Base-by-base conservation (phyloP, 441 rosid genomes). In the Eugenia klotzschiana region DNA sequence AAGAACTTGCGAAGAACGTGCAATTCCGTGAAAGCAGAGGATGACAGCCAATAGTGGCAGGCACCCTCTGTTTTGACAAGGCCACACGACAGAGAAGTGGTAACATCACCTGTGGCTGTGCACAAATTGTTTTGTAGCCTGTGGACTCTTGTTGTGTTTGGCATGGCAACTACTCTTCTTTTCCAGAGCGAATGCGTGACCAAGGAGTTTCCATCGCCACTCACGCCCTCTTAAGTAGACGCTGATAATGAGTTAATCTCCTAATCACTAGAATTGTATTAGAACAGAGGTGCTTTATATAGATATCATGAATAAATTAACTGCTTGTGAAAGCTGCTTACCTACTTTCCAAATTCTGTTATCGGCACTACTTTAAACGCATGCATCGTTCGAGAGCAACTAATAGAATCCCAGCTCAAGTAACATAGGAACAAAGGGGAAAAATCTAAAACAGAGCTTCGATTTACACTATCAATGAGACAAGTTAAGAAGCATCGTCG, bases 371-470 rank as follows among this genome's bases (percentile, higher is more conserved):
- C 23, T 15, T 58, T 0, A 0, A 27, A 58, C 40, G 27, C 72
- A 27, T 15, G 72, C 72, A 27, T 27, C 1, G 0, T 58, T 58
- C 0, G 23, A 58, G 72, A 58, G 1, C 33, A 26, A 3, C 4
- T 57, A 0, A 55, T 10, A 54, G 26, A 54, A 23, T 0, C 15
- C 7, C 0, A 0, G 27, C 25, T n/a, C 14, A 55, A 55, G 15
- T 25, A 25, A 25, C 64, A 56, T 25, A 1, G 33, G 3, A 11
- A 25, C 16, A 56, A 13, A 1, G 64, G 64, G 1, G 18, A 13
- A 13, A 12, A 25, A 12, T 56, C 29, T 56, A 25, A 56, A 25
- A 12, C 8, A 1, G 64, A 25, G 33, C 6, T 25, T 56, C 0
- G 0, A 25, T 12, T 12, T 25, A 56, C 64, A 56, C 4, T 25